Conservation (phyloP, 225 moss, liverwort and hornwort genomes). For the Pseudoscleropodium purum region DNA sequence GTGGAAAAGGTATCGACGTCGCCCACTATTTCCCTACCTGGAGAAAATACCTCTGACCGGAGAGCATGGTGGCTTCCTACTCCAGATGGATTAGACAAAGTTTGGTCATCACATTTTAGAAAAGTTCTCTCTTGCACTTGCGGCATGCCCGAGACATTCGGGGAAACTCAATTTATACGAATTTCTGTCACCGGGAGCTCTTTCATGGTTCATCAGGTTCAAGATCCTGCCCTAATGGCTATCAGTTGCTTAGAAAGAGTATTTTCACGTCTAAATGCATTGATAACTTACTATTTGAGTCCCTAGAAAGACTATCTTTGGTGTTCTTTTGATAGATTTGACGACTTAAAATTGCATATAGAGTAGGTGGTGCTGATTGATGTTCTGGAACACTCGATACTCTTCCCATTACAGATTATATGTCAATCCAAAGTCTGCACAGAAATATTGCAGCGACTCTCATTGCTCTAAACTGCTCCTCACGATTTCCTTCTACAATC, state of each 20-base stretch:
- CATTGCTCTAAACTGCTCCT: not conserved
- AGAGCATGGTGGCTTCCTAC: constrained; percentile 83
- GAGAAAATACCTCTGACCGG: not conserved
- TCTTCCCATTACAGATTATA: not conserved
- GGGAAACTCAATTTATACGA: constrained; percentile 47
- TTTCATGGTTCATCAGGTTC: constrained; percentile 95
- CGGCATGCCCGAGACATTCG: constrained; percentile 42
- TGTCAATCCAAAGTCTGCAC: not conserved
- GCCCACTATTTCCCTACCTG: not conserved
- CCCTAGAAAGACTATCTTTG: not conserved
- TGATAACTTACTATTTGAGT: not conserved
- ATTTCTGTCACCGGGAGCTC: constrained; percentile 89
- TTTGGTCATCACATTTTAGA: constrained; percentile 83
- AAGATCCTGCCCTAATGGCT: not conserved
- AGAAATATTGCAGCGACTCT: not conserved
- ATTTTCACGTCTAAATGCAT: not conserved
- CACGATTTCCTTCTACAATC: not conserved
- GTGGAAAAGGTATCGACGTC: not conserved
- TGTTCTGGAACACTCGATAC: not conserved
- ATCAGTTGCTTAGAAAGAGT: not conserved
- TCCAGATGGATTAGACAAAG: constrained; percentile 64
- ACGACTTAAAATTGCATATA: not conserved
- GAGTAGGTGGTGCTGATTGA: not conserved
- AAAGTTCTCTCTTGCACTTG: constrained; percentile 65
- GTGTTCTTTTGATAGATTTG: not conserved